These are phyloP conservation scores for Raddia guianensis DNA, from an alignment of 176 grass and related monocot species.

Conservation along the genomic window DNA sequence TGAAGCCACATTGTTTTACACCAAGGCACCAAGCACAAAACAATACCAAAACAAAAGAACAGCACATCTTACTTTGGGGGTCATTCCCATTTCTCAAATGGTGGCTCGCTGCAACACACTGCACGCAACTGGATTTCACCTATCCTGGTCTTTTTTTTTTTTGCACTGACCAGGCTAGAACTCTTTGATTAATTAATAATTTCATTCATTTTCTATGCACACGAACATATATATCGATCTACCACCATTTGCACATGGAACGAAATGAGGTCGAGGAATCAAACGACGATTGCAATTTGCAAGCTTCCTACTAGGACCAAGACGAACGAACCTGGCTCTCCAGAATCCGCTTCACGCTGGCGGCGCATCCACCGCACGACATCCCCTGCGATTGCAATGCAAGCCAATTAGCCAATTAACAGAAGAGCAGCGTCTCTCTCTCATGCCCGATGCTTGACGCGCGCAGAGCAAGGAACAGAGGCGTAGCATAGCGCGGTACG, in stretches of 20 bases:
- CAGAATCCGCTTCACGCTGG: slow-evolving; percentile 73
- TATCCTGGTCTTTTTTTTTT: background rate
- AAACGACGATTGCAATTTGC: background rate
- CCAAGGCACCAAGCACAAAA: background rate
- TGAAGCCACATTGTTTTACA: background rate
- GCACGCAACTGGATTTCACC: background rate
- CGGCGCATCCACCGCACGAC: slow-evolving; percentile 80
- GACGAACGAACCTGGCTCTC: slow-evolving; percentile 64
- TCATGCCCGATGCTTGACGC: background rate
- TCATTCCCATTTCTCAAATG: background rate
- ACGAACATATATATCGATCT: background rate
- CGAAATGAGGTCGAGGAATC: background rate
- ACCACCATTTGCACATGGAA: background rate
- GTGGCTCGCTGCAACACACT: too few species aligned
- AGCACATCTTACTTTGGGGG: background rate
- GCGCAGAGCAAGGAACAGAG: background rate
- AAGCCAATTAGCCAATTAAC: background rate
- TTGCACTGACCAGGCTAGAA: background rate
- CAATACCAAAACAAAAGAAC: background rate
- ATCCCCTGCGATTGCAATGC: slow-evolving; percentile 55
- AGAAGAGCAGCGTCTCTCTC: background rate
- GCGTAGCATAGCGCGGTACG: background rate
- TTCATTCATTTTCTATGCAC: background rate
- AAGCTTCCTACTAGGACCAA: background rate
- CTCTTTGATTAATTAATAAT: background rate